phyloP scores from a whole-genome alignment of 1,284 basidiomycete species.

The Coriolopsis trogii region DNA sequence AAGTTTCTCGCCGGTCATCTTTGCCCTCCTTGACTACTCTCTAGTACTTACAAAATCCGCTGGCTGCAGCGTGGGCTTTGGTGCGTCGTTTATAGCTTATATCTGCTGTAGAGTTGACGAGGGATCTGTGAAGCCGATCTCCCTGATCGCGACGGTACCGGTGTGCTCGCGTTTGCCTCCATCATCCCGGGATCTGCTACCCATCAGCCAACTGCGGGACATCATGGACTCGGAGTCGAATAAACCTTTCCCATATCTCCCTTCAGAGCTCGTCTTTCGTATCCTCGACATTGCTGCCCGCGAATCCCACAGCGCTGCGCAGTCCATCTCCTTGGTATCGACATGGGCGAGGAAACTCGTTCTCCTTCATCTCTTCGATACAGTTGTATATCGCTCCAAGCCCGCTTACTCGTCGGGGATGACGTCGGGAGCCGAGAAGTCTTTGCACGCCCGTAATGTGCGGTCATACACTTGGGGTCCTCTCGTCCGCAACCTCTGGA shows the following conservation, averaged over 20 bases:
- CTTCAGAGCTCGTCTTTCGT: slow-evolving; percentile 29
- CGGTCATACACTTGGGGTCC: slow-evolving; percentile 17
- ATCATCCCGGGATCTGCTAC: no score
- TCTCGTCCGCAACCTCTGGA: slow-evolving; percentile 31
- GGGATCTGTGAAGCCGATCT: no score
- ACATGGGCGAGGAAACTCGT: slow-evolving; percentile 28
- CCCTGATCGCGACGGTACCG: no score
- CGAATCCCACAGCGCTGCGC: slow-evolving; percentile 22
- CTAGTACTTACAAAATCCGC: neutral
- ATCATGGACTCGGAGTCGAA: no score
- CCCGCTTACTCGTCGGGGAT: slow-evolving; percentile 15
- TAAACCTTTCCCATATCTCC: slow-evolving; percentile 22
- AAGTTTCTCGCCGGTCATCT: no score
- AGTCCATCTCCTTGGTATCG: slow-evolving; percentile 27
- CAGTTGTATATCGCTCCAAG: slow-evolving; percentile 24
- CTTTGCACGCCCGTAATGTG: neutral
- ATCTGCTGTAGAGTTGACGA: no score
- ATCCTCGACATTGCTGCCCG: slow-evolving; percentile 27
- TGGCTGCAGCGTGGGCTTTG: no score
- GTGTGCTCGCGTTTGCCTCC: no score
- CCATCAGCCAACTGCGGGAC: no score
- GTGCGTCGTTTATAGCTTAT: no score
- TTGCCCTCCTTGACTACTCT: neutral
- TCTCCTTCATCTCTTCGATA: slow-evolving; percentile 28
- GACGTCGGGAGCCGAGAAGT: slow-evolving; percentile 7